A percentile compares a stretch with the other conserved stretches of the same genome.
Conservation (phyloP, 2,329 filamentous ascomycete genomes). For the Neurospora sp. region DNA sequence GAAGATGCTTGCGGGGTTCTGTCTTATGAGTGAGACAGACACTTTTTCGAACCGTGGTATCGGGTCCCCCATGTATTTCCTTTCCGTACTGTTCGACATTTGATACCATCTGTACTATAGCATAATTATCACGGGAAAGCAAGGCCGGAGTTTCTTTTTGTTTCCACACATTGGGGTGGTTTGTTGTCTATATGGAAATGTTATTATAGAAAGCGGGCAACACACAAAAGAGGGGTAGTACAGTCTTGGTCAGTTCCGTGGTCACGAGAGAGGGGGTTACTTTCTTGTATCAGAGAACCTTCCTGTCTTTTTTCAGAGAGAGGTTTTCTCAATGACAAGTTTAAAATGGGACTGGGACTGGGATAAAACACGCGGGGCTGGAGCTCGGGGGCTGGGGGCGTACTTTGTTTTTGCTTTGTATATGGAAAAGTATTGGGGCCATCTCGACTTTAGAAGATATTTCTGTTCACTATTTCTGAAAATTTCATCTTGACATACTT, state of each 20-base stretch:
- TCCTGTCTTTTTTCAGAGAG: background rate
- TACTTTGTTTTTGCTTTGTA: background rate
- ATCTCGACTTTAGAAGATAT: background rate
- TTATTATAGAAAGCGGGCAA: background rate
- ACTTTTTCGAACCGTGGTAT: background rate
- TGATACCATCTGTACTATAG: constrained; percentile 1
- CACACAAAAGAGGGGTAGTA: background rate
- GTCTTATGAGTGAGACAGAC: background rate
- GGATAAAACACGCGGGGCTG: background rate
- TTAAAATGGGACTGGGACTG: background rate
- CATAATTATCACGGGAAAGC: background rate
- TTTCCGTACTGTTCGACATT: background rate
- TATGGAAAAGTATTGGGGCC: background rate
- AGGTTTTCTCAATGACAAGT: background rate
- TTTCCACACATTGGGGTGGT: background rate
- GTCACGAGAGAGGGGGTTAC: background rate
- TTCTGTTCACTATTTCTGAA: background rate
- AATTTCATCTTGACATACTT: background rate
- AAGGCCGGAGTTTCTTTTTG: background rate
- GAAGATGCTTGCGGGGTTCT: background rate
- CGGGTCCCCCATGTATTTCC: background rate
- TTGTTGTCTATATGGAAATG: background rate
- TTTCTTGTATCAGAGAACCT: too few species aligned
- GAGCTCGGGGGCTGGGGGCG: background rate
- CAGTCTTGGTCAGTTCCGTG: background rate